These are phyloP conservation scores for Eremothecium cymbalariae DNA, from an alignment of 1,139 yeast genomes.

Conservation along the genomic window DNA sequence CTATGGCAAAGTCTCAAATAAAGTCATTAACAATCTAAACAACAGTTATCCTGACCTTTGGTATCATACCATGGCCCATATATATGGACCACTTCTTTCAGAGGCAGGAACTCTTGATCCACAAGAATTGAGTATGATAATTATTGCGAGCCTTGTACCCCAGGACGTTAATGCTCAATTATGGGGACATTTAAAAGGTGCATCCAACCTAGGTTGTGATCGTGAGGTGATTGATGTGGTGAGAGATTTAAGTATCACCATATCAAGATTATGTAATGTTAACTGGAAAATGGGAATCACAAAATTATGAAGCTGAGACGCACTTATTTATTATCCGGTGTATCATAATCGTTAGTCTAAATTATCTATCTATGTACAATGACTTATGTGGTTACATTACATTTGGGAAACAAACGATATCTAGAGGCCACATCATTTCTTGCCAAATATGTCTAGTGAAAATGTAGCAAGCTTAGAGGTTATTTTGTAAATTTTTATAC, in stretches of 20 bases:
- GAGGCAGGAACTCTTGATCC: constrained; percentile 55
- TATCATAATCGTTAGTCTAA: too few species aligned
- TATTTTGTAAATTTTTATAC: constrained; percentile 3
- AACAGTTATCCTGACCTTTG: constrained; percentile 81
- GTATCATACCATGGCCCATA: constrained; percentile 62
- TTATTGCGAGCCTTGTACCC: constrained; percentile 75
- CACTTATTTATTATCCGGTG: too few species aligned
- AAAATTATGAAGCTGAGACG: constrained; percentile 21
- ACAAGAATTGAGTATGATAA: constrained; percentile 67
- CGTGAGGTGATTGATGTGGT: constrained; percentile 53
- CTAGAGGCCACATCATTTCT: constrained; percentile 10
- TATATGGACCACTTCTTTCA: constrained; percentile 71
- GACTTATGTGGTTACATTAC: constrained; percentile 1
- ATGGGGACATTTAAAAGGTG: constrained; percentile 85
- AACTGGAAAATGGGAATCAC: constrained; percentile 42
- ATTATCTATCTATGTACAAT: constrained; percentile 4
- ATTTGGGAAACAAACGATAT: constrained; percentile 1
- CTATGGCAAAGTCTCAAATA: constrained; percentile 62
- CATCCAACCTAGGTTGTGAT: constrained; percentile 69
- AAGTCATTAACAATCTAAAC: constrained; percentile 61
- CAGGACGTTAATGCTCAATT: constrained; percentile 93
- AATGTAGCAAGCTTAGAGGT: constrained; percentile 14
- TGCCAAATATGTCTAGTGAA: constrained; percentile 20
- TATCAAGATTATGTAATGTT: constrained; percentile 71
- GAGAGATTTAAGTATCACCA: constrained; percentile 53